Evolutionary conservation across 257 asterid genomes (phyloP), one percentile per base, ranked within the genome.

Genomic region (Salvia hispanica): DNA sequence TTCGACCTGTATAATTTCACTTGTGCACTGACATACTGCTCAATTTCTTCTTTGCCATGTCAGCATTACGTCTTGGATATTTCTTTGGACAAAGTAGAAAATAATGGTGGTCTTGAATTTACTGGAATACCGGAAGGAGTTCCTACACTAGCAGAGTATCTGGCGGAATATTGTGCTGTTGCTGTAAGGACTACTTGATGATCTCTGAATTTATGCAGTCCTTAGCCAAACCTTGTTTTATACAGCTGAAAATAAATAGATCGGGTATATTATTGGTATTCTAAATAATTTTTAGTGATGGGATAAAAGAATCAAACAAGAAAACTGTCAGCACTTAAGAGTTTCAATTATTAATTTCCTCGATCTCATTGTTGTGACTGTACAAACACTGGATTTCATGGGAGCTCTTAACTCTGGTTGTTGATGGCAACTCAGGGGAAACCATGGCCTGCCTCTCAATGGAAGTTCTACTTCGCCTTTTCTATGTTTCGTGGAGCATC

Each of bases 391-490:
- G 13, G 56, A 45, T 46, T 34, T 45, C 31, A 57, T 64, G 8
- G 12, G 33, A 42, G 61, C 28, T 69, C 64, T 71, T 66, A 60
- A 62, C 28, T 72, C 62, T 73, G 57, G 55, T 67, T 68, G 21
- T 66, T 57, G 52, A 45, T 72, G 77, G 59, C 37, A 36, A 59
- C 75, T 45, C 71, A 93, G 97, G 97, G 96, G 80, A 93, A 81
- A 78, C 88, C 88, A 54, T 93, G 97, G 99, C 96, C 97, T 39
- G 88, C 77, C 25, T 73, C 82, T 76, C 78, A 86, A 15, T 93
- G 99, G 99, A 93, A 86, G 81, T 93, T 90, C 68, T 93, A 90
- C 70, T 68, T 93, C 47, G 95, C 99, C 67, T 93, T 93, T 75
- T 86, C 96, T 7, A 78, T 93, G 69, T 93, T 93, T 77, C 97